Conservation (phyloP, 768 basidiomycete species). For the Boletus edulis region DNA sequence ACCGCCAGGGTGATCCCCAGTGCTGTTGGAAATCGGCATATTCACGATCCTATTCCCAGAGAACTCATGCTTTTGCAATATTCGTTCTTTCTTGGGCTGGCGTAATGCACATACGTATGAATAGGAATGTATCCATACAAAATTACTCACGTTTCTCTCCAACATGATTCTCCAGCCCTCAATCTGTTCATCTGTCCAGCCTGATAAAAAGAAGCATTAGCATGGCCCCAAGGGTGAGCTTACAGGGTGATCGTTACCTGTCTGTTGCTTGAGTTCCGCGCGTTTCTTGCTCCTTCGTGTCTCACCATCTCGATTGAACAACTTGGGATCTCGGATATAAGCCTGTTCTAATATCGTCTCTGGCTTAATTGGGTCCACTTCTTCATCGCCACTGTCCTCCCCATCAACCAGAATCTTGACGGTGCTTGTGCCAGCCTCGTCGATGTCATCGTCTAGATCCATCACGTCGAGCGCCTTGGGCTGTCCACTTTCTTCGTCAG, state of each 20-base stretch:
- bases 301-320: conserved; percentile 74
- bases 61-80: conserved; percentile 76
- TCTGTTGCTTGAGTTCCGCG: conserved; percentile 62
- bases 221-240: background rate
- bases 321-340: conserved; percentile 68
- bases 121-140: conserved; percentile 3
- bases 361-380: conserved; percentile 32
- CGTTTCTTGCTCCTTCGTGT: conserved; percentile 72
- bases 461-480: conserved; percentile 23
- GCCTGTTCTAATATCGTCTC: conserved; percentile 74
- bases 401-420: conserved; percentile 62
- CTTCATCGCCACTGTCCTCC: conserved; percentile 41
- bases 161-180: conserved; percentile 93
- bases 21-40: background rate
- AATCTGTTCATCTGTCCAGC: conserved; percentile 81
- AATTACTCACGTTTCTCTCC: conserved; percentile 72
- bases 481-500: conserved; percentile 52
- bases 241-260: conserved; percentile 42
- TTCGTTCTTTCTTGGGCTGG: conserved; percentile 72
- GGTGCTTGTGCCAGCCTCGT: conserved; percentile 37
- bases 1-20: conserved; percentile 6
- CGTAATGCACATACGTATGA: conserved; percentile 4
- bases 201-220: conserved; percentile 30
- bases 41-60: conserved; percentile 50
- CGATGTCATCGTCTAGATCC: conserved; percentile 56